These are phyloP conservation scores for Rubroshorea leprosula DNA, from an alignment of 345 rosid species.

Conservation along the genomic window DNA sequence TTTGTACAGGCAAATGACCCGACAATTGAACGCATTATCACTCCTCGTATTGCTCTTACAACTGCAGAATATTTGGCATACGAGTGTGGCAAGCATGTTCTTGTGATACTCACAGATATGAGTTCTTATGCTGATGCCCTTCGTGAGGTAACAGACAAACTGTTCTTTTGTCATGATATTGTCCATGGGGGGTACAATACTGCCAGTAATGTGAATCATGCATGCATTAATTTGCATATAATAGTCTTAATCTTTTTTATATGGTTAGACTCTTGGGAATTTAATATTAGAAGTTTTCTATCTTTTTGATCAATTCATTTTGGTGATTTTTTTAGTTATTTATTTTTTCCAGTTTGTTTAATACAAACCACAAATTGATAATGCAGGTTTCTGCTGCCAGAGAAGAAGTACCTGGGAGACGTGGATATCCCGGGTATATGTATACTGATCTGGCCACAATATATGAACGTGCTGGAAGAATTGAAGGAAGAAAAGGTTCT, in stretches of 20 bases:
- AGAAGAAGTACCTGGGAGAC: conserved; percentile 99
- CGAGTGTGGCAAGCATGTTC: conserved; percentile 97
- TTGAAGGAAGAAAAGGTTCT: conserved; percentile 96
- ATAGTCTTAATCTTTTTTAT: not conserved
- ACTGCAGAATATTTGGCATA: conserved; percentile 97
- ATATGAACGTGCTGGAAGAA: conserved; percentile 96
- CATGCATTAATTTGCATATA: not conserved
- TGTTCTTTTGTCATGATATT: not conserved
- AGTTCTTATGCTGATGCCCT: conserved; percentile 99
- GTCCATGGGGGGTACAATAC: not conserved
- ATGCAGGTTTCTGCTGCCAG: conserved; percentile 98
- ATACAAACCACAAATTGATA: conserved; percentile 14
- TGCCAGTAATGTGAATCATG: not conserved
- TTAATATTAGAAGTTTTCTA: not conserved
- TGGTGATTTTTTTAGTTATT: not conserved
- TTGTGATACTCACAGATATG: conserved; percentile 94
- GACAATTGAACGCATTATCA: conserved; percentile 91
- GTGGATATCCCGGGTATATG: conserved; percentile 99
- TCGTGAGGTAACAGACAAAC: conserved; percentile 63
- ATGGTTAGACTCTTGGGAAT: not conserved
- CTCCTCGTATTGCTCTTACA: conserved; percentile 94
- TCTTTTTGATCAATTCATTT: not conserved
- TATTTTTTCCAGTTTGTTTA: conserved; percentile 2
- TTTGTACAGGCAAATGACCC: conserved; percentile 87
- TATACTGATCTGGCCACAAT: conserved; percentile 99